Percentiles rank a stretch among this genome's conserved stretches.
Conservation (phyloP, 176 grass and related monocot genomes). For the Chloris gayana region DNA sequence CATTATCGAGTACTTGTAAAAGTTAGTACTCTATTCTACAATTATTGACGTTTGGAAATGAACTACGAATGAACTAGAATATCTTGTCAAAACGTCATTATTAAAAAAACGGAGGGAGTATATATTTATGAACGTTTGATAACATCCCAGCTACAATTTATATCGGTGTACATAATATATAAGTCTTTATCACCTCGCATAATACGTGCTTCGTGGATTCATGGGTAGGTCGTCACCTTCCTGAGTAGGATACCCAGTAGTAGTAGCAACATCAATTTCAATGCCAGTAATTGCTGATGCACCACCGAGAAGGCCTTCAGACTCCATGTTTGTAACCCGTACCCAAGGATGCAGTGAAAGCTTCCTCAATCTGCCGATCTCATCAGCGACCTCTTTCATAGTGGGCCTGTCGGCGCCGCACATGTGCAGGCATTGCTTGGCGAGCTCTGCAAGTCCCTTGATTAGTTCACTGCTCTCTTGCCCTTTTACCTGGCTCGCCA, state of each 20-base stretch:
- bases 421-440: slow-evolving; percentile 9
- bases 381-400: slow-evolving; percentile 19
- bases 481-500: slow-evolving; percentile 9
- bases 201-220: slow-evolving; percentile 42
- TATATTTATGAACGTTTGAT: too few species aligned
- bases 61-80: too few species aligned
- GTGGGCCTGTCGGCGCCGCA: background rate
- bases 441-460: slow-evolving; percentile 11
- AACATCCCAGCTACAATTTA: too few species aligned
- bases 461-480: slow-evolving; percentile 14
- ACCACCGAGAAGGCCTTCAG: background rate
- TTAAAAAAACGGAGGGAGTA: too few species aligned
- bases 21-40: too few species aligned
- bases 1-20: too few species aligned
- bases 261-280: background rate
- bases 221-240: slow-evolving; percentile 22
- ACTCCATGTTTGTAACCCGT: background rate
- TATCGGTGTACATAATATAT: too few species aligned
- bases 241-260: slow-evolving; percentile 1
- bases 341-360: slow-evolving; percentile 11
- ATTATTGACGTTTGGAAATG: too few species aligned
- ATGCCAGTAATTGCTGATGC: background rate
- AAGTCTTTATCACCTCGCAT: background rate
- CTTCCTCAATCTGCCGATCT: slow-evolving; percentile 13
- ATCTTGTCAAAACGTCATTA: too few species aligned